Conservation (phyloP, 768 basidiomycete genomes). For the Hemileccinum impolitum region DNA sequence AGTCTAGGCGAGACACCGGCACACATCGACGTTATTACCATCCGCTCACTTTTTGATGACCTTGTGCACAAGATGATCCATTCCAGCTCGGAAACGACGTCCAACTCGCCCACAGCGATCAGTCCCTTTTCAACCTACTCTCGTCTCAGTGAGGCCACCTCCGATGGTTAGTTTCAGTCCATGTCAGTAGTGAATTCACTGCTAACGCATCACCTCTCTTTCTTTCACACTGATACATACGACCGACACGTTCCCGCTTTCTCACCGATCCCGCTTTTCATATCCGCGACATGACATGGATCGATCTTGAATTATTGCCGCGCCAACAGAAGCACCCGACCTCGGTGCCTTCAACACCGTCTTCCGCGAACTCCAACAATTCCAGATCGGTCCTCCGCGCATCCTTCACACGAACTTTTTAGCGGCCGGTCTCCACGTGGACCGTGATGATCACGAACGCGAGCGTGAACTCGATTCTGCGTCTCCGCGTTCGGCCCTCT, state of each 20-base stretch:
- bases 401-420: slow-evolving; percentile 20
- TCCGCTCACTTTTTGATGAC: slow-evolving; percentile 17
- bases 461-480: slow-evolving; percentile 22
- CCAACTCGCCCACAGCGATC: slow-evolving; percentile 32
- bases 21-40: background rate
- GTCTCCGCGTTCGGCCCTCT: slow-evolving; percentile 27
- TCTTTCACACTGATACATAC: background rate
- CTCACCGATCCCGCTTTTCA: slow-evolving; percentile 5
- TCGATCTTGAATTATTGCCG: slow-evolving; percentile 1
- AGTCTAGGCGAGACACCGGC: background rate
- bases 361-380: slow-evolving; percentile 59
- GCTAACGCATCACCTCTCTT: background rate
- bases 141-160: slow-evolving; percentile 47
- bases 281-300: slow-evolving; percentile 7
- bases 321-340: slow-evolving; percentile 55
- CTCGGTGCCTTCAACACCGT: slow-evolving; percentile 70
- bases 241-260: slow-evolving; percentile 4
- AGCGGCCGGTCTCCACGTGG: slow-evolving; percentile 4
- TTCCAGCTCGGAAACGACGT: slow-evolving; percentile 36
- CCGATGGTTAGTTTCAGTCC: slow-evolving; percentile 38
- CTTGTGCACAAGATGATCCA: slow-evolving; percentile 24
- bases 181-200: background rate
- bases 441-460: slow-evolving; percentile 17
- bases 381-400: slow-evolving; percentile 44
- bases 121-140: slow-evolving; percentile 40